Percentiles rank a stretch among this genome's conserved stretches.
phyloP scores from a whole-genome alignment of 805 yeast species.

The Yarrowia sp. region DNA sequence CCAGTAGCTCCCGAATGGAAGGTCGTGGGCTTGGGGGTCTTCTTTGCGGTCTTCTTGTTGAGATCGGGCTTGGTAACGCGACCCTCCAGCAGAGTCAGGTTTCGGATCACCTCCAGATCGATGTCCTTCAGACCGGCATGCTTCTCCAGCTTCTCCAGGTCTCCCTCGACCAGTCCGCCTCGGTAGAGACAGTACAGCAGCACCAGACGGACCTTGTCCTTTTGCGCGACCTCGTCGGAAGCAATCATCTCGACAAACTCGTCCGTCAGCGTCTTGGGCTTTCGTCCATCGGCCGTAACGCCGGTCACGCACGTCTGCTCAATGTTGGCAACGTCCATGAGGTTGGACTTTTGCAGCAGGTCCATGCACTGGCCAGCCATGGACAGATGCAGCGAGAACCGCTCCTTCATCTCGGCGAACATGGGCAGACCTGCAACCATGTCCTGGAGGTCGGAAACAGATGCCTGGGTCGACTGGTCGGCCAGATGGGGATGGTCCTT shows the following conservation, averaged over 20 bases:
- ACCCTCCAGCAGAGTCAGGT: constrained; percentile 59
- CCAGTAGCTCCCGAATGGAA: constrained; percentile 34
- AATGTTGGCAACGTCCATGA: constrained; percentile 74
- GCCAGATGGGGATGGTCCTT: constrained; percentile 73
- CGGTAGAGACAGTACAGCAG: constrained; percentile 74
- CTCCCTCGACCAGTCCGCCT: constrained; percentile 65
- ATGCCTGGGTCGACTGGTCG: constrained; percentile 61
- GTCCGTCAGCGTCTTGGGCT: constrained; percentile 55
- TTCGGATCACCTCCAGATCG: constrained; percentile 53
- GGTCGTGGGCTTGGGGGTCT: constrained; percentile 33
- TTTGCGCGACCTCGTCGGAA: constrained; percentile 43
- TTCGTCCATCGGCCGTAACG: constrained; percentile 61
- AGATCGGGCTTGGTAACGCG: constrained; percentile 49
- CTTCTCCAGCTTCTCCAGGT: constrained; percentile 63
- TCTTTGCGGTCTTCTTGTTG: constrained; percentile 32
- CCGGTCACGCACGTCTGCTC: constrained; percentile 85
- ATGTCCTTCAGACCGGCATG: constrained; percentile 49
- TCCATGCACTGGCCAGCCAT: constrained; percentile 61
- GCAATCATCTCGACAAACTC: constrained; percentile 55
- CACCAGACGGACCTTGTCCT: constrained; percentile 73
- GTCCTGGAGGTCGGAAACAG: constrained; percentile 68
- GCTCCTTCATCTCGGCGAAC: constrained; percentile 40
- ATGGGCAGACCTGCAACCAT: constrained; percentile 51
- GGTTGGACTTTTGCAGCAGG: constrained; percentile 53
- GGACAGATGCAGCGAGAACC: constrained; percentile 40